Conservation (phyloP, 306 rosid species). For the Coriaria nepalensis region DNA sequence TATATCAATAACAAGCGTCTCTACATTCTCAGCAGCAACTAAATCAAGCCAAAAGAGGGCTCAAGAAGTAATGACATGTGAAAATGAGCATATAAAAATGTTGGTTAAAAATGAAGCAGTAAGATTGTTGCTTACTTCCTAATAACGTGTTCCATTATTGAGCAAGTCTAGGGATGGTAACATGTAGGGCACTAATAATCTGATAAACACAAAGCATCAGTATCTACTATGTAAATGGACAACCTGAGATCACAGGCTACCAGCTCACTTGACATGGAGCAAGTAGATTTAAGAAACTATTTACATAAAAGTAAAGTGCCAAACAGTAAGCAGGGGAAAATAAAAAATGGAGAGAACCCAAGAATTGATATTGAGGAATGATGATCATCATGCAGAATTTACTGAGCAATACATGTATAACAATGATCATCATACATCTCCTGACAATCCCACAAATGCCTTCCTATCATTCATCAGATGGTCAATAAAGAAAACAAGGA, state of each 20-base stretch:
- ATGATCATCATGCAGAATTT: too few relatives aligned
- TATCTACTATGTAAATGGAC: constrained; percentile 4
- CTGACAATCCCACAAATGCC: too few relatives aligned
- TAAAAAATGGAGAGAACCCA: too few relatives aligned
- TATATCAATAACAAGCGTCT: neutral
- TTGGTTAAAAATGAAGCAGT: neutral
- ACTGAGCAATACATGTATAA: too few relatives aligned
- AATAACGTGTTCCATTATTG: constrained; percentile 13
- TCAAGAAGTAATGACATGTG: neutral
- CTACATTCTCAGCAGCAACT: neutral
- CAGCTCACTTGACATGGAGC: too few relatives aligned
- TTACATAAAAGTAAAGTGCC: too few relatives aligned
- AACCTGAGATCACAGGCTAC: neutral
- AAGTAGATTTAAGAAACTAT: too few relatives aligned
- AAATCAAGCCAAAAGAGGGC: neutral
- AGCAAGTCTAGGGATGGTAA: constrained; percentile 13
- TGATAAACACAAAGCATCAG: constrained; percentile 11
- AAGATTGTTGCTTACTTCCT: constrained; percentile 14
- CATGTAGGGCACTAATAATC: constrained; percentile 11
- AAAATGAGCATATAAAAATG: neutral
- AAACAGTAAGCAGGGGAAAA: too few relatives aligned
- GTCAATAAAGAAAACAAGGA: too few relatives aligned
- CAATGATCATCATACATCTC: too few relatives aligned
- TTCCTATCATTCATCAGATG: too few relatives aligned
- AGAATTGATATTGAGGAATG: too few relatives aligned